phyloP scores from a whole-genome alignment of 257 asterid genomes.

The Lycium ferocissimum region DNA sequence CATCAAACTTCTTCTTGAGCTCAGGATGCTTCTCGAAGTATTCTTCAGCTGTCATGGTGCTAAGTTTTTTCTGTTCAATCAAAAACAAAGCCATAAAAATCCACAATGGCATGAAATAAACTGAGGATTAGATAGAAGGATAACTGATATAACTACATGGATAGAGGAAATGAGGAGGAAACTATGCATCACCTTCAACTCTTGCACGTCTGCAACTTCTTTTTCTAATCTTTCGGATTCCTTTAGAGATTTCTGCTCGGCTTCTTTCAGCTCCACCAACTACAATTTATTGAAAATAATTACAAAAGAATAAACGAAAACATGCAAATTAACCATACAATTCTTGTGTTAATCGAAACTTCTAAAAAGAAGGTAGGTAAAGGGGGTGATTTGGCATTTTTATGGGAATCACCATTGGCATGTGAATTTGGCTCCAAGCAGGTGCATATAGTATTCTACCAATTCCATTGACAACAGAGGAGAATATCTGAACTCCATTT shows the following conservation, averaged over 20 bases:
- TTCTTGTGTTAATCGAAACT: not conserved
- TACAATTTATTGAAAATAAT: conserved; percentile 38
- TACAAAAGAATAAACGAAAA: not conserved
- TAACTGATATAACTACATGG: not conserved
- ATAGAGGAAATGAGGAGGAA: not conserved
- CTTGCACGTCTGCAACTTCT: conserved; percentile 89
- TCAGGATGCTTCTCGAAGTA: conserved; percentile 95
- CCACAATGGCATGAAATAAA: not conserved
- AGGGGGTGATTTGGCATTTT: not conserved
- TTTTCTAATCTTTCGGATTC: conserved; percentile 89
- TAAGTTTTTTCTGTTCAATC: conserved; percentile 70
- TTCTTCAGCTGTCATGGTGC: conserved; percentile 97
- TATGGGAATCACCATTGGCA: not conserved
- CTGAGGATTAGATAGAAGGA: not conserved
- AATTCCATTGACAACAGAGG: not conserved
- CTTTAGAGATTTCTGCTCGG: conserved; percentile 73
- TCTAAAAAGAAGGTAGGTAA: not conserved
- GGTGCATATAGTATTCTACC: not conserved
- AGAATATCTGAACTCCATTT: not conserved
- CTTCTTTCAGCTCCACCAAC: conserved; percentile 95
- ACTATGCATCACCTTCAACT: conserved; percentile 37
- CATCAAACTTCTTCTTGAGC: conserved; percentile 71
- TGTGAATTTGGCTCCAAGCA: not conserved
- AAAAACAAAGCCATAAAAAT: conserved; percentile 28
- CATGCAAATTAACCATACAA: not conserved